A percentile compares a stretch with the other conserved stretches of the same genome.
These are phyloP conservation scores for Sesbania bispinosa DNA, from an alignment of 306 rosid genomes.

Conservation along the genomic window DNA sequence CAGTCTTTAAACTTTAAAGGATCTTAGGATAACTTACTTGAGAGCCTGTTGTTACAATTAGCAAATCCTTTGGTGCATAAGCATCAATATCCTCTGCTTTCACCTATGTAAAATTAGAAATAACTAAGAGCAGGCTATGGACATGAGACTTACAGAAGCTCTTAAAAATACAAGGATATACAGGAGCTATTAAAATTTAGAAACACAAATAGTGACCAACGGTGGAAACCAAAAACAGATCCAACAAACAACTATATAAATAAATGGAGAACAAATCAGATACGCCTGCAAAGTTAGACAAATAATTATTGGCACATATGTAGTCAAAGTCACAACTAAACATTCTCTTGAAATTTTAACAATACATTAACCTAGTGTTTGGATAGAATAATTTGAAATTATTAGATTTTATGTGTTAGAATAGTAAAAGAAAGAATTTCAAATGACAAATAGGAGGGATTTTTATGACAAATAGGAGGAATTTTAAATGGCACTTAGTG, in stretches of 20 bases:
- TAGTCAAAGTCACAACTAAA: not conserved
- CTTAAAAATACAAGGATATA: not conserved
- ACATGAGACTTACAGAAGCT: slow-evolving; percentile 3
- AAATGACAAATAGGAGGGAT: too few relatives aligned
- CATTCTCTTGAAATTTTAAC: not conserved
- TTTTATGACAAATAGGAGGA: too few relatives aligned
- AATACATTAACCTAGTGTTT: too few relatives aligned
- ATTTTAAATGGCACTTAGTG: too few relatives aligned
- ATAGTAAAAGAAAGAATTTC: too few relatives aligned
- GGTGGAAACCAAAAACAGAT: not conserved
- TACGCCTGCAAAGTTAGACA: not conserved
- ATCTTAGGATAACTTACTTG: slow-evolving; percentile 97
- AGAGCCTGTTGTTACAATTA: slow-evolving; percentile 95
- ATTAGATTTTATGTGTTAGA: too few relatives aligned
- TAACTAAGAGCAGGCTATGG: slow-evolving; percentile 17
- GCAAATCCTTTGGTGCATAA: slow-evolving; percentile 93
- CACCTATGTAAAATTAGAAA: slow-evolving; percentile 49
- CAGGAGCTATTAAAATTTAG: not conserved
- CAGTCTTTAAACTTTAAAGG: slow-evolving; percentile 20
- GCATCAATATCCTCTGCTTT: slow-evolving; percentile 97
- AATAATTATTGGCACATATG: not conserved
- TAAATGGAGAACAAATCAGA: not conserved
- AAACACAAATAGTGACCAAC: not conserved
- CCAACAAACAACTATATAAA: not conserved
- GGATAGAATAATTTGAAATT: too few relatives aligned